Base-by-base conservation (phyloP, 805 yeast genomes). In the Ogataea henricii region DNA sequence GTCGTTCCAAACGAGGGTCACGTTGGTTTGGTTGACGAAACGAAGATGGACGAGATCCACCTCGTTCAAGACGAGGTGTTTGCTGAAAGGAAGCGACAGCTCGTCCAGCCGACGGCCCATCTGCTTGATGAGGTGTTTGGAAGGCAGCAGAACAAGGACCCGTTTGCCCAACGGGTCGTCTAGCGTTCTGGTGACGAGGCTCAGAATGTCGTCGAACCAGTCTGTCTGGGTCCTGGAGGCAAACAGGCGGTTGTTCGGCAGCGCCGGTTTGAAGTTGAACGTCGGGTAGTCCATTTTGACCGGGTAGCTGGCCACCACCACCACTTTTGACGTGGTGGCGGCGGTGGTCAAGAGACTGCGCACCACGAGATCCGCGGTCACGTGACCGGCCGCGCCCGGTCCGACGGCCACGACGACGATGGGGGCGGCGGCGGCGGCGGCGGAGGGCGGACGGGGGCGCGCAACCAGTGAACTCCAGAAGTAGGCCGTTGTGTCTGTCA, bases 131-230 rank as follows among this genome's bases (percentile, higher is more conserved):
- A 12, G 2, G 5, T 44, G 37, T 21, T 48, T 51, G 6, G 53
- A 51, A 6, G 57, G 53, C 14, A 54, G 41, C 18, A 49, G 27
- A 8, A 51, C 46, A 10, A 54, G 43, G 12, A 49, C 45, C 27
- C 37, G 20, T 14, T 32, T 27, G 17, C 14, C 18, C 10, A 16
- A 7, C 16, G 36, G 2, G 7, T 46, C 35, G 8, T 17, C 33
- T 18, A 46, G 17, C 10, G 37, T 18, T 16, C 18, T 26, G 5
- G 22, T 18, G 4, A 51, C 32, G 3, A 48, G 42, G 17, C 20
- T n/a, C 3, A 18, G 16, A 10, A 37, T 29, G 21, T 51, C 52
- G 14, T 29, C 30, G 30, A 26, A 13, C n/a, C 16, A 39, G 17
- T 47, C 47, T 3, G 33, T 13, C 2, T 37, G 47, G 4, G 22